Conservation (phyloP, 208 protist genomes). For the Paratrypanosoma confusum region DNA sequence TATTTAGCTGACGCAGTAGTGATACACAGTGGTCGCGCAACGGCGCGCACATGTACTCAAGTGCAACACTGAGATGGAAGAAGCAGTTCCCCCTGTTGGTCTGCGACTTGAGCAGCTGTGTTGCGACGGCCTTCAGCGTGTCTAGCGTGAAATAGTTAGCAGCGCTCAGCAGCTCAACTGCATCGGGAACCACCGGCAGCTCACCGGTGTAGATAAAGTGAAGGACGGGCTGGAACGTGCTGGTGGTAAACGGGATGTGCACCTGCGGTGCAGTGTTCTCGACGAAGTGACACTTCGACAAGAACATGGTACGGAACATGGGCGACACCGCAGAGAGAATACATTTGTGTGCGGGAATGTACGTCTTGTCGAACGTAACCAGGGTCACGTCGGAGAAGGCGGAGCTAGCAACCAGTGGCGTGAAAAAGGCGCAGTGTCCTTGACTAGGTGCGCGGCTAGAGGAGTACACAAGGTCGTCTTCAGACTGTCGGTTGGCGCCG, state of each 20-base stretch:
- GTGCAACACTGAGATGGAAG: background rate
- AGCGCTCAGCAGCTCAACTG: background rate
- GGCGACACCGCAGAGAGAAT: background rate
- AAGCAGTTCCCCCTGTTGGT: background rate
- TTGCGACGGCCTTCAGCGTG: background rate
- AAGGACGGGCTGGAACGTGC: background rate
- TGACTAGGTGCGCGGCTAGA: too few relatives aligned
- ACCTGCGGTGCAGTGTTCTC: background rate
- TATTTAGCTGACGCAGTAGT: background rate
- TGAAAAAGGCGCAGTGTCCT: background rate
- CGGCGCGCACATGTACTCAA: background rate
- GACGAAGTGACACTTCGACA: background rate
- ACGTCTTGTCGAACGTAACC: background rate
- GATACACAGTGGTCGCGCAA: background rate
- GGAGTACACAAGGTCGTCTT: too few relatives aligned
- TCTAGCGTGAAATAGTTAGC: background rate
- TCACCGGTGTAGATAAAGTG: background rate
- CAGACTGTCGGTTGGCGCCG: too few relatives aligned
- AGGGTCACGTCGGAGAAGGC: background rate
- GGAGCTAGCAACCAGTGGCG: background rate
- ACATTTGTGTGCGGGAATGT: background rate
- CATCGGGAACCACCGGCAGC: background rate
- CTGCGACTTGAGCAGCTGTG: background rate
- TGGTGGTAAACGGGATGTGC: background rate
- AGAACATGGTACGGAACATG: constrained; percentile 1